Percentiles rank a stretch among this genome's conserved stretches.
phyloP scores from a whole-genome alignment of 2,329 filamentous ascomycete genomes.

The Coccinonectria pachysandricola region DNA sequence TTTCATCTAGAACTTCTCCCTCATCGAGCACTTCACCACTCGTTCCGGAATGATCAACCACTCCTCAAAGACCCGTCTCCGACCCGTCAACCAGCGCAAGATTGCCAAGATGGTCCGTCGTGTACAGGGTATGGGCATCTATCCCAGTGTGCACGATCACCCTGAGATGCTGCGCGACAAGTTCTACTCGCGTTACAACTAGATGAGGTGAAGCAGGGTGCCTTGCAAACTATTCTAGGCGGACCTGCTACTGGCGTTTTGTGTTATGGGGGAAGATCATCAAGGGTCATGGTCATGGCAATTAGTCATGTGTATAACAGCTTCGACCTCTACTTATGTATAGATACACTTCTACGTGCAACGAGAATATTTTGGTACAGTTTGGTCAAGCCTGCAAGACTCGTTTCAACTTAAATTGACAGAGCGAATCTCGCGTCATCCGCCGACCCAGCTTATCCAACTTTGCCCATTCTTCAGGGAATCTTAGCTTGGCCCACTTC shows the following conservation, averaged over 20 bases:
- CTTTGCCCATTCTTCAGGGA: slow-evolving; percentile 59
- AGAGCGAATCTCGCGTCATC: slow-evolving; percentile 33
- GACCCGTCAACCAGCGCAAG: slow-evolving; percentile 83
- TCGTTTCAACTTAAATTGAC: slow-evolving; percentile 39
- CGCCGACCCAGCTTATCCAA: slow-evolving; percentile 45
- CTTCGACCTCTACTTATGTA: slow-evolving; percentile 22
- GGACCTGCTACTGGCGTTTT: too few relatives aligned
- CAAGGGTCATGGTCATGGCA: slow-evolving; percentile 18
- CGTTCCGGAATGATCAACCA: slow-evolving; percentile 77
- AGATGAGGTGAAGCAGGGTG: slow-evolving; percentile 8
- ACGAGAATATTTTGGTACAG: slow-evolving; percentile 23
- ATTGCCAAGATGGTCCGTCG: slow-evolving; percentile 87
- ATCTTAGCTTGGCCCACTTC: slow-evolving; percentile 59
- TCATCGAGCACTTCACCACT: slow-evolving; percentile 84
- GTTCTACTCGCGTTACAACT: slow-evolving; percentile 18
- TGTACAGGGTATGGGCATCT: slow-evolving; percentile 78
- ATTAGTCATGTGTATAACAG: slow-evolving; percentile 26
- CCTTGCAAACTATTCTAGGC: too few relatives aligned
- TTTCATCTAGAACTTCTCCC: slow-evolving; percentile 74
- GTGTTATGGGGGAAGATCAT: slow-evolving; percentile 10
- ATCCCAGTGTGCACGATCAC: slow-evolving; percentile 84
- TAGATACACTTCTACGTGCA: slow-evolving; percentile 25
- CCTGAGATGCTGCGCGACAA: slow-evolving; percentile 60
- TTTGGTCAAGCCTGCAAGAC: slow-evolving; percentile 38
- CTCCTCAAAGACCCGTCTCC: slow-evolving; percentile 63